These are phyloP conservation scores for Cicer chorassanicum DNA, from an alignment of 306 rosid species.

Conservation along the genomic window DNA sequence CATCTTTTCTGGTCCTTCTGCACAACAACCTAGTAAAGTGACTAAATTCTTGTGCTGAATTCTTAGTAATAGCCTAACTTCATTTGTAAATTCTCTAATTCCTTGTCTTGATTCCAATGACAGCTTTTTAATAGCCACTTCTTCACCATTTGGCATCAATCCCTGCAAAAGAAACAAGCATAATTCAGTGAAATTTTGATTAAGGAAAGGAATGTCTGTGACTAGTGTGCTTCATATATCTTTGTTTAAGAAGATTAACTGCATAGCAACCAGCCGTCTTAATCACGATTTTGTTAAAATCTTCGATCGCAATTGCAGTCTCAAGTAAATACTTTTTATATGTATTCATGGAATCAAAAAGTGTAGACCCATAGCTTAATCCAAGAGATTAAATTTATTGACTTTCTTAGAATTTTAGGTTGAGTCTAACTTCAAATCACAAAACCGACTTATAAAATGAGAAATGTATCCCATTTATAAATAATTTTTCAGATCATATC, in stretches of 20 bases:
- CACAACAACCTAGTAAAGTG: conserved; percentile 75
- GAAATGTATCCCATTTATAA: too few species aligned
- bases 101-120: conserved; percentile 84
- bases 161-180: conserved; percentile 61
- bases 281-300: neutral
- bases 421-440: too few species aligned
- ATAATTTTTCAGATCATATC: too few species aligned
- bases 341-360: neutral
- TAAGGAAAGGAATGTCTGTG: neutral
- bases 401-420: too few species aligned
- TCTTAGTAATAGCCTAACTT: conserved; percentile 73
- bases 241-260: neutral
- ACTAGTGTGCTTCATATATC: neutral
- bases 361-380: too few species aligned
- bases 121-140: conserved; percentile 88
- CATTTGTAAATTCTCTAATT: conserved; percentile 78
- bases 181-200: conserved; percentile 10
- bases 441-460: too few species aligned
- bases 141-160: conserved; percentile 84
- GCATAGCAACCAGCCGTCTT: neutral
- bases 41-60: conserved; percentile 89
- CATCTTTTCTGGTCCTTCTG: conserved; percentile 95
- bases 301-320: neutral
- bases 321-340: neutral
- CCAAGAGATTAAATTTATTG: too few species aligned